Conservation (phyloP, 2,329 filamentous ascomycete species). For the Proliferodiscus dingleyae region DNA sequence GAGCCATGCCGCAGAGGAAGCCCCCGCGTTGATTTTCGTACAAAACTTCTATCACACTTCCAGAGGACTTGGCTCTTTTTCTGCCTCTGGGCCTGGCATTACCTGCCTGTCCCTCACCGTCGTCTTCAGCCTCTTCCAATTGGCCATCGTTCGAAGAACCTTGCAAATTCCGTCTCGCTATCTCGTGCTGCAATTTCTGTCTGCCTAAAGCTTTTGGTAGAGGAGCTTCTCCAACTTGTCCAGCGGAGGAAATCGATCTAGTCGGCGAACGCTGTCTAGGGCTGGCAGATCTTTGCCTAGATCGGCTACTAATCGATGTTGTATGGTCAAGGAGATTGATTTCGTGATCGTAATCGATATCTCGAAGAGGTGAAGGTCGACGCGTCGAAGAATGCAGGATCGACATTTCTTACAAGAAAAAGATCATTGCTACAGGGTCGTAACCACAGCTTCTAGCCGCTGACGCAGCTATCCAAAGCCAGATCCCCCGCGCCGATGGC, state of each 20-base stretch:
- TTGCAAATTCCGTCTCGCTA: conserved; percentile 25
- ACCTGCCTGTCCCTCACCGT: conserved; percentile 5
- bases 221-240: conserved; percentile 21
- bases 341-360: conserved; percentile 64
- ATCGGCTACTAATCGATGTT: conserved; percentile 2
- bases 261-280: conserved; percentile 6
- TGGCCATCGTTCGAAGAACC: neutral
- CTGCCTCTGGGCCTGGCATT: conserved; percentile 13
- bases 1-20: conserved; percentile 80
- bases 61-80: conserved; percentile 29
- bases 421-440: conserved; percentile 15
- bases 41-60: conserved; percentile 71
- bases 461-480: too few species aligned
- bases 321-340: conserved; percentile 60
- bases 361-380: conserved; percentile 49
- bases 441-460: conserved; percentile 5
- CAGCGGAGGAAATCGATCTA: conserved; percentile 22
- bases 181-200: conserved; percentile 20
- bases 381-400: conserved; percentile 34
- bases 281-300: conserved; percentile 17
- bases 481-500: too few species aligned
- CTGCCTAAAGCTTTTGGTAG: conserved; percentile 21
- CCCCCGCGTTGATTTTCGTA: conserved; percentile 94
- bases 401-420: conserved; percentile 22
- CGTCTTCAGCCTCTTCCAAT: neutral